A percentile compares a stretch with the other conserved stretches of the same genome.
Evolutionary conservation across 2,329 filamentous ascomycete species (phyloP).

Genomic region (Cladobotryum mycophilum): DNA sequence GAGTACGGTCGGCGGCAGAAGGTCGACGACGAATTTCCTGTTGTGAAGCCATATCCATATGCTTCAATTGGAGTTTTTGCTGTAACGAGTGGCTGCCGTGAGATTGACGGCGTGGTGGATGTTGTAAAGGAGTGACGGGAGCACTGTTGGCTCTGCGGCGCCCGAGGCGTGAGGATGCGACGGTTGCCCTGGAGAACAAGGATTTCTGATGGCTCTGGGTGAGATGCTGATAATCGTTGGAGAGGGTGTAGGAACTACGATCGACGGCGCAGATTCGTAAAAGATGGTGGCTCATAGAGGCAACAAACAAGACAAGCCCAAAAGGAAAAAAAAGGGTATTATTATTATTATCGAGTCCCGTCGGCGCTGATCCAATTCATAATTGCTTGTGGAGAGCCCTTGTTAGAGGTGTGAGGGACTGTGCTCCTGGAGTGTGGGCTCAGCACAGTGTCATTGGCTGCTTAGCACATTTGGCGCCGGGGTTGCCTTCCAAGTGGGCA

Average conservation of each 20-base stretch:
- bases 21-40: constrained; percentile 36
- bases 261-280: constrained; percentile 42
- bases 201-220: constrained; percentile 34
- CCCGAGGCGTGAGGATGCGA: constrained; percentile 34
- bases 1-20: constrained; percentile 31
- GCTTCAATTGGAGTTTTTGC: constrained; percentile 20
- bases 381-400: constrained; percentile 10
- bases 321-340: constrained; percentile 15
- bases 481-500: constrained; percentile 7
- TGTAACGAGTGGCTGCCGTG: constrained; percentile 27
- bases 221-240: constrained; percentile 38
- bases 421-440: constrained; percentile 2
- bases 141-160: constrained; percentile 31
- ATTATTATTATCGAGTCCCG: constrained; percentile 4
- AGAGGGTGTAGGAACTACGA: constrained; percentile 39
- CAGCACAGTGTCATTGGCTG: constrained; percentile 9
- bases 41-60: constrained; percentile 28
- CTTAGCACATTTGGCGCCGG: constrained; percentile 4
- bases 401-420: constrained; percentile 1
- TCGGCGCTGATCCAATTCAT: constrained; percentile 11
- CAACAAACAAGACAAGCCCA: constrained; percentile 3
- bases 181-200: constrained; percentile 37
- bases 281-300: constrained; percentile 42
- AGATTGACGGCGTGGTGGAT: constrained; percentile 27
- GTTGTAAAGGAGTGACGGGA: constrained; percentile 29